Conservation (phyloP, 345 rosid genomes). For the Eucalyptus lansdowneana region DNA sequence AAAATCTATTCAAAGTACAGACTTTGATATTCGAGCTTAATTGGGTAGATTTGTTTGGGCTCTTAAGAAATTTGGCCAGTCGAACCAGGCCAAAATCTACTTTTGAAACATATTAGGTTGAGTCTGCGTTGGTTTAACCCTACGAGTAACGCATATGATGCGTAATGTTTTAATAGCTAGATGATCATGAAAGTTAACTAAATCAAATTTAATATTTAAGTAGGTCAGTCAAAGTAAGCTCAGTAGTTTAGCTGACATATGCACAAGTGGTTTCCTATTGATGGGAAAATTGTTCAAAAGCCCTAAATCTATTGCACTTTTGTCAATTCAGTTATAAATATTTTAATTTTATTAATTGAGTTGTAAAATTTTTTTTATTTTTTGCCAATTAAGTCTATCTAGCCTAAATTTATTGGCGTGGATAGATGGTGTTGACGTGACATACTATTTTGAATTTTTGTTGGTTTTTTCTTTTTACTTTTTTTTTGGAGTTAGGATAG, state of each 20-base stretch:
- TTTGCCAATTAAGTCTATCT: too few relatives aligned
- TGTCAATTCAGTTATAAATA: too few relatives aligned
- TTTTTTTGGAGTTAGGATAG: too few relatives aligned
- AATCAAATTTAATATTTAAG: background rate
- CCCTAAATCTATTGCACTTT: accelerated
- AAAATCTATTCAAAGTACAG: background rate
- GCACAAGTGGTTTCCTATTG: background rate
- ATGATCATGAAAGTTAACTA: background rate
- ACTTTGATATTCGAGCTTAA: background rate
- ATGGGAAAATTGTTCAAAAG: too few relatives aligned
- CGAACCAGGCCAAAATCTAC: background rate
- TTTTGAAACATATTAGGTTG: background rate
- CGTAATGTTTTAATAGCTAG: background rate
- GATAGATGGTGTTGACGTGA: accelerated
- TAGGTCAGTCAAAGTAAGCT: background rate
- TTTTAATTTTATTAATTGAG: too few relatives aligned
- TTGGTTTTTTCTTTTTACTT: too few relatives aligned
- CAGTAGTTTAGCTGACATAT: background rate
- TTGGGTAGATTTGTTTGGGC: background rate
- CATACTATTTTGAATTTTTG: too few relatives aligned
- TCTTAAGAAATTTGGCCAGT: background rate
- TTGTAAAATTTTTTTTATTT: too few relatives aligned
- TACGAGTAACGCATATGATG: background rate
- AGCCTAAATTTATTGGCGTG: accelerated
- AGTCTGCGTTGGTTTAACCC: background rate